A percentile compares a stretch with the other conserved stretches of the same genome.
Conservation (phyloP, 129 eudicot genomes). For the Oenanthe sinensis region DNA sequence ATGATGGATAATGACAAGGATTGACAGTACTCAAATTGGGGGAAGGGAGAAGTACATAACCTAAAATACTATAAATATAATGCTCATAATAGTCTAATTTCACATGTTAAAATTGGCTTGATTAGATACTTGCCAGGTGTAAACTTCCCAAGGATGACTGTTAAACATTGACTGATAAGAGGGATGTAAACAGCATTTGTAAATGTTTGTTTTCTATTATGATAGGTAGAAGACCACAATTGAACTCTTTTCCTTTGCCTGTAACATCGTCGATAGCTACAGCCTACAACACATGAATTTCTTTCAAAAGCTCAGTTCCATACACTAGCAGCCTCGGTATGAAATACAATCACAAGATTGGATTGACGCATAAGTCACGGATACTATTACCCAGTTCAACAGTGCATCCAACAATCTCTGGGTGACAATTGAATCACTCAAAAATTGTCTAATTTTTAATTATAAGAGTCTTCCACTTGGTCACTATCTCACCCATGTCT, state of each 20-base stretch:
- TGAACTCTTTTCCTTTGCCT: background rate
- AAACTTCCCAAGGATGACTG: background rate
- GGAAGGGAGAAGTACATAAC: constrained; percentile 10
- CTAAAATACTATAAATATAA: background rate
- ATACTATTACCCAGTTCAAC: background rate
- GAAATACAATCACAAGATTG: background rate
- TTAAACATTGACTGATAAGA: background rate
- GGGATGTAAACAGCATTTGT: background rate
- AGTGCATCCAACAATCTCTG: background rate
- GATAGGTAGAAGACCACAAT: background rate
- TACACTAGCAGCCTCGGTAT: background rate
- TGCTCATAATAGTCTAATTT: background rate
- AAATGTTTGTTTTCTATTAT: background rate
- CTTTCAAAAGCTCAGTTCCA: constrained; percentile 5
- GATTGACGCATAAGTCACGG: background rate
- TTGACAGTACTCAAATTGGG: background rate
- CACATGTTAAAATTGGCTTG: constrained; percentile 8
- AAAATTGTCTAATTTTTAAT: constrained; percentile 15
- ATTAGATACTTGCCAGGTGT: constrained; percentile 4
- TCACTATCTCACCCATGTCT: constrained; percentile 21
- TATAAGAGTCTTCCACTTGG: constrained; percentile 23
- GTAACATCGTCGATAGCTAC: background rate
- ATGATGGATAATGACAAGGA: constrained; percentile 13
- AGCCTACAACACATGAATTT: background rate
- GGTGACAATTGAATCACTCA: constrained; percentile 1